Evolutionary conservation across 2,329 filamentous ascomycete species (phyloP), one percentile per base, ranked within the genome.

Genomic region (Beauveria caledonica): DNA sequence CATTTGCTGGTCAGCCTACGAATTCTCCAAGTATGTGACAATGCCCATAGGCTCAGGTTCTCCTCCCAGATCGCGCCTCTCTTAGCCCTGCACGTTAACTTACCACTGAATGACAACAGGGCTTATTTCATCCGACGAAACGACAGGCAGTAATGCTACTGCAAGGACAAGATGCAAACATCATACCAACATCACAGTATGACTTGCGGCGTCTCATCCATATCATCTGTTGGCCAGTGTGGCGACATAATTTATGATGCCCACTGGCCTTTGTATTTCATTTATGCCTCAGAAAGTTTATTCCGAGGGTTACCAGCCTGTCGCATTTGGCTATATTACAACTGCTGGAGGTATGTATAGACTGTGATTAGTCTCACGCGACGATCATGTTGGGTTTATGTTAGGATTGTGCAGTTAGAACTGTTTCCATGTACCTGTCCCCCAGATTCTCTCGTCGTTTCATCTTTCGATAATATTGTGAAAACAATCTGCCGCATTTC

Each of bases 1-100:
- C n/a, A 99, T 99, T 70, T 99, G 94, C 81, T 99, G 94, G 94
- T 94, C 85, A 44, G 84, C 84, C 33, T 87, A 87, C 67, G 85
- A 87, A 68, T 85, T 85, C 64, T 87, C 83, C 67, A 87, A 87
- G 85, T 86, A 74, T 69, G 83, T 76, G 15, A 7, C 17, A 17
- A 21, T 29, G 17, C 6, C 15, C 23, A 36, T 36, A 15, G 33
- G 33, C 33, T 36, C 17, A 2, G 9, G 10, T 17, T 10, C 21
- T 49, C 42, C 25, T 9, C 33, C 29, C 4, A 15, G 29, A 8
- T 29, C 10, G 19, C 10, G 13, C 3, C 13, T 17, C n/a, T 36
- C 23, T 54, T 36, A n/a, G 23, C 27, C 33, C 9, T 48, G 23
- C 15, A 44, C n/a, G 9, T 36, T 19, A 23, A 13, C 11, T 17